phyloP scores from a whole-genome alignment of 2,329 filamentous ascomycete species.

The Fusarium ambrosium region DNA sequence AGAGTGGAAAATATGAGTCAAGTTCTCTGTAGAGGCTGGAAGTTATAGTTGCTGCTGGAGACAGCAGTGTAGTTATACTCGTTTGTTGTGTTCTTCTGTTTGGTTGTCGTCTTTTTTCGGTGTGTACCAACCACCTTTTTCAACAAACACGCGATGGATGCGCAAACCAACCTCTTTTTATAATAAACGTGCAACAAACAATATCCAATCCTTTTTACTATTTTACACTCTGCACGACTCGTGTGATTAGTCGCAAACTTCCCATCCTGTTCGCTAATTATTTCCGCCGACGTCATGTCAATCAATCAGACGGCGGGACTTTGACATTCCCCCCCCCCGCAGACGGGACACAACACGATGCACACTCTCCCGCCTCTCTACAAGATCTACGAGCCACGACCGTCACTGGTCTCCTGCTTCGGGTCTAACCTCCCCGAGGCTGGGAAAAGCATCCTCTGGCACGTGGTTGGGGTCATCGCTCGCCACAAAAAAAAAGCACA shows the following conservation, averaged over 20 bases:
- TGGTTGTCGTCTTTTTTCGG: background rate
- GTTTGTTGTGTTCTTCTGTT: background rate
- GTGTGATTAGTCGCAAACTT: conserved; percentile 14
- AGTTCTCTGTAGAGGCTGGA: conserved; percentile 35
- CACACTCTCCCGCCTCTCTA: background rate
- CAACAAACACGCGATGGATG: conserved; percentile 17
- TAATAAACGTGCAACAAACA: conserved; percentile 35
- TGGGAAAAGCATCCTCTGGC: conserved; percentile 20
- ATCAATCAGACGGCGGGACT: background rate
- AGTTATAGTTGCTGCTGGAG: background rate
- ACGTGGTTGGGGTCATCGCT: conserved; percentile 26
- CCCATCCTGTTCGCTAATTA: conserved; percentile 9
- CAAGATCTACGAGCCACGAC: conserved; percentile 24
- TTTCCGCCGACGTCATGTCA: conserved; percentile 37
- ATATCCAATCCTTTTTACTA: conserved; percentile 11
- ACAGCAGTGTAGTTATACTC: conserved; percentile 5
- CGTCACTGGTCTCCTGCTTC: conserved; percentile 24
- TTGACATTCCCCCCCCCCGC: background rate
- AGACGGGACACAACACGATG: background rate
- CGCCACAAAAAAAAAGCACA: background rate
- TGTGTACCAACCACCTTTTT: conserved; percentile 36
- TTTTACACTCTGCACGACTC: conserved; percentile 3
- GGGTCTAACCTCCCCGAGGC: conserved; percentile 21
- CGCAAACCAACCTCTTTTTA: conserved; percentile 42
- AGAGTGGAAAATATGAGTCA: conserved; percentile 18